Evolutionary conservation across 2,329 filamentous ascomycete genomes (phyloP).

Genomic region (Talaromyces pinophilus): DNA sequence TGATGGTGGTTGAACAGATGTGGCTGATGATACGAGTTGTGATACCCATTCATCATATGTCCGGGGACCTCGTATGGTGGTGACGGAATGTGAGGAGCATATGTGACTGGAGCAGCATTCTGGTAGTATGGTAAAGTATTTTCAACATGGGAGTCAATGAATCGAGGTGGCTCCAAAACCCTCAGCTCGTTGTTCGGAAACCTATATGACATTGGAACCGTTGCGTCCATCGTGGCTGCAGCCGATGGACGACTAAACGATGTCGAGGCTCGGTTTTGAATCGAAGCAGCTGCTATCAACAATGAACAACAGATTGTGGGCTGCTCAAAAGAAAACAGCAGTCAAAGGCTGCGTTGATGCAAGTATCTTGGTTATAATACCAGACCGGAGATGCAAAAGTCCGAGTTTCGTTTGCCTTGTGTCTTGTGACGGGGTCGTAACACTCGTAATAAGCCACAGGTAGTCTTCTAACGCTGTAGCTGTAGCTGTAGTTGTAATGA

Average conservation of each 20-base stretch:
- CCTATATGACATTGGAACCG: conserved; percentile 44
- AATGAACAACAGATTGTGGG: not conserved
- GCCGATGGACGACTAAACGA: not conserved
- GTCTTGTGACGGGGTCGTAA: not conserved
- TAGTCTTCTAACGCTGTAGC: not conserved
- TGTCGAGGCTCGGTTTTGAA: conserved; percentile 3
- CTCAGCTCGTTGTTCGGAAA: conserved; percentile 42
- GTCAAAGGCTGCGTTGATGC: not conserved
- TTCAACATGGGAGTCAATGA: conserved; percentile 38
- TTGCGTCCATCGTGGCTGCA: conserved; percentile 40
- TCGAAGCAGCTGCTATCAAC: not conserved
- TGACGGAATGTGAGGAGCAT: conserved; percentile 38
- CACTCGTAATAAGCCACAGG: conserved; percentile 1
- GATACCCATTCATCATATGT: conserved; percentile 37
- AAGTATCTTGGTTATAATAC: not conserved
- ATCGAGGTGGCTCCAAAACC: conserved; percentile 39
- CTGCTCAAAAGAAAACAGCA: not conserved
- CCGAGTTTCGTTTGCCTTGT: conserved; percentile 12
- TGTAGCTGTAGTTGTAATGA: conserved; percentile 6
- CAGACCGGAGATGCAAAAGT: conserved; percentile 13
- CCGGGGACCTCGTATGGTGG: conserved; percentile 37
- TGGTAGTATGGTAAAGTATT: conserved; percentile 41
- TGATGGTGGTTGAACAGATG: conserved; percentile 26
- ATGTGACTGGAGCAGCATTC: conserved; percentile 38
- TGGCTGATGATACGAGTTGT: conserved; percentile 37